Base-by-base conservation (phyloP, 371 early-diverging fungal species). In the Mucor velutinosus region DNA sequence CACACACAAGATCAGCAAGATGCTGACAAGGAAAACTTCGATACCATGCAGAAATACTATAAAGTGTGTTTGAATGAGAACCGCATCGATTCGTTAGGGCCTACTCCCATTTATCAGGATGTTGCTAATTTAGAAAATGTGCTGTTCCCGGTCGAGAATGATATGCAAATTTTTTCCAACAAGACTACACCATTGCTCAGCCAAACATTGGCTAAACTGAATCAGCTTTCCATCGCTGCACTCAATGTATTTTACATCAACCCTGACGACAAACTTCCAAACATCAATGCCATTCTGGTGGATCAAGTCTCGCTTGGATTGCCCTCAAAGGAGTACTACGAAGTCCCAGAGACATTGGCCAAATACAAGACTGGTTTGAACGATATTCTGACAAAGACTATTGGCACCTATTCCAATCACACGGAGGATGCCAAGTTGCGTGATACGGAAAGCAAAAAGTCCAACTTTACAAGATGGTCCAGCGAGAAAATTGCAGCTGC, bases 241-340 rank as follows among this genome's bases (percentile, higher is more conserved):
- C 64, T 87, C 10, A 60, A 68, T 21, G 66, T 57, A 4, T 43
- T 86, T 39, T 70, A 57, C 4, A 76, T 86, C 4, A 76, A 69
- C 12, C 59, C 76, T 5, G 89, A 89, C 67, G 73, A 73, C 56
- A 84, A 82, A 49, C 58, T 84, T 27, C 87, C 86, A 7, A 63
- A 71, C 19, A 43, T 39, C 7, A 73, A 81, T 66, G 63, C 69
- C 14, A 70, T 89, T 32, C 61, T 61, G 10, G 58, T 89, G 15
- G 59, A 51, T 6, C 87, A 88, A 62, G 73, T 74, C 4, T 77
- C 71, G 0, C 68, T 86, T 14, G 74, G 75, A 1, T 64, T 86
- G 29, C 88, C 88, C 12, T 82, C 87, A n/a, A 88, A 85, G 56
- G 84, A 86, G 43, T 88, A 88, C 56, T 89, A 88, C 61, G 64